Percentiles rank a stretch among this genome's conserved stretches.
phyloP scores from a whole-genome alignment of 768 basidiomycete species.

The Boletus vinaceobasis region DNA sequence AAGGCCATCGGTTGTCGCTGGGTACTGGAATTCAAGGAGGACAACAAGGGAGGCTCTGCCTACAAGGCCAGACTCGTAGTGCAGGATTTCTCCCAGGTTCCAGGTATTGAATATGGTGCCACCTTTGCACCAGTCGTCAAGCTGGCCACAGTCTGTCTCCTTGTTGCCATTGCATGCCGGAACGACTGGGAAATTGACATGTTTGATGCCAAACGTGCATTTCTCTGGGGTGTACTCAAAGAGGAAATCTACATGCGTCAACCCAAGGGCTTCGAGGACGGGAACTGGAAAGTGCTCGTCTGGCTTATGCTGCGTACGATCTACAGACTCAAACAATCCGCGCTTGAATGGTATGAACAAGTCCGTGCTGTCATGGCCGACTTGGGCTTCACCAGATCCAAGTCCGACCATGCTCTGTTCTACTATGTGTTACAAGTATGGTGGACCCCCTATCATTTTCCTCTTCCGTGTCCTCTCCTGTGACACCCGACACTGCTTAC shows the following conservation, averaged over 20 bases:
- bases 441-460: too few relatives aligned
- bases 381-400: neutral
- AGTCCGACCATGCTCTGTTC: neutral
- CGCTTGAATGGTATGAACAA: neutral
- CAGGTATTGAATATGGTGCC: neutral
- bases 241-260: neutral
- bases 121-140: neutral
- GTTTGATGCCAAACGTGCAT: neutral
- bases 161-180: neutral
- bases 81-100: neutral
- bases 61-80: neutral
- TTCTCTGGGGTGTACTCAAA: neutral
- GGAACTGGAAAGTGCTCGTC: neutral
- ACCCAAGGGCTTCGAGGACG: neutral
- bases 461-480: too few relatives aligned
- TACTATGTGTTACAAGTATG: too few relatives aligned
- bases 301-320: neutral
- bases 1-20: neutral
- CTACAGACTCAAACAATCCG: neutral
- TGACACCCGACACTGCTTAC: too few relatives aligned
- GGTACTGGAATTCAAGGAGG: neutral
- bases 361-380: neutral
- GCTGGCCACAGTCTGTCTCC: neutral
- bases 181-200: neutral
- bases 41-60: neutral